Evolutionary conservation across 2,329 filamentous ascomycete genomes (phyloP).

Genomic region (Colletotrichum sansevieriae): DNA sequence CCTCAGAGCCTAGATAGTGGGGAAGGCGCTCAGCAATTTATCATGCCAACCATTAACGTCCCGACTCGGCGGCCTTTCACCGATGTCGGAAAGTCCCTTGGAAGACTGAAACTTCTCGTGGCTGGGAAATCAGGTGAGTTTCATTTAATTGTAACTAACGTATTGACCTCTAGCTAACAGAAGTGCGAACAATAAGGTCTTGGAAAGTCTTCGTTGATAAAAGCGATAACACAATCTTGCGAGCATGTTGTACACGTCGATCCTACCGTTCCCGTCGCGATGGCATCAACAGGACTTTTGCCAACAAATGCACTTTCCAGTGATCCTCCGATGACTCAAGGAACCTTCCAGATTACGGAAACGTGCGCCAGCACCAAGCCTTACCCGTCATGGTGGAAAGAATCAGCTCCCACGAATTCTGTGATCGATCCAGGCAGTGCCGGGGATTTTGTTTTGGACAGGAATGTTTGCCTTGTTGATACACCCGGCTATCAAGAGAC

Average conservation of each 20-base stretch:
- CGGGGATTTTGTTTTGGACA: constrained; percentile 83
- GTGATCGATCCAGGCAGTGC: constrained; percentile 61
- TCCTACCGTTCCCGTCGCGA: constrained; percentile 57
- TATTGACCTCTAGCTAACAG: constrained; percentile 42
- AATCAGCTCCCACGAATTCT: constrained; percentile 74
- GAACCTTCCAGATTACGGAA: constrained; percentile 66
- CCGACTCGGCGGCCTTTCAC: constrained; percentile 92
- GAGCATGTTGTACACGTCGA: constrained; percentile 96
- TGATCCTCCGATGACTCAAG: constrained; percentile 15
- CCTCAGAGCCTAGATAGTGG: constrained; percentile 55
- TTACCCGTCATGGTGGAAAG: constrained; percentile 91
- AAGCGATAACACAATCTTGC: constrained; percentile 86
- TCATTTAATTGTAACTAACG: constrained; percentile 11
- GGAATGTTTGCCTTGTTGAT: constrained; percentile 95
- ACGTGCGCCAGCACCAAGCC: constrained; percentile 85
- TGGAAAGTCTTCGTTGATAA: constrained; percentile 91
- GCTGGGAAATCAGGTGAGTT: constrained; percentile 79
- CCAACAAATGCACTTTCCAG: constrained; percentile 11
- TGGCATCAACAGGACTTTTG: constrained; percentile 23
- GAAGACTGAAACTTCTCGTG: constrained; percentile 89
- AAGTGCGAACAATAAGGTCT: constrained; percentile 64
- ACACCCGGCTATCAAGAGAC: constrained; percentile 74
- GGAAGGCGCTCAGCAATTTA: constrained; percentile 77
- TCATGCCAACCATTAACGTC: constrained; percentile 97
- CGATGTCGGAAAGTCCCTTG: constrained; percentile 83